Conservation (phyloP, 2,329 filamentous ascomycete species). For the Biscogniauxia mediterranea region DNA sequence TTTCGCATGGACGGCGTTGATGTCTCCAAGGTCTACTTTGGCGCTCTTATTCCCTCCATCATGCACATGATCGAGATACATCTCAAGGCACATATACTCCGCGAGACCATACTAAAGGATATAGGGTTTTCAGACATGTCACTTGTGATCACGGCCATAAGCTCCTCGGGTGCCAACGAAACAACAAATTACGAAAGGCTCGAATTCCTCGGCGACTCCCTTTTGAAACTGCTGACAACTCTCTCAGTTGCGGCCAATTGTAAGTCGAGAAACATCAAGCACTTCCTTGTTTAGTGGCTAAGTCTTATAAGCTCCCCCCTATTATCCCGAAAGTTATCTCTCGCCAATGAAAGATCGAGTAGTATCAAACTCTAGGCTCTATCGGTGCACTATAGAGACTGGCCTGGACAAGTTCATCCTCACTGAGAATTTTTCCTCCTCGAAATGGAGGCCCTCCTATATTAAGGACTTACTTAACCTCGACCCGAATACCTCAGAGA, state of each 20-base stretch:
- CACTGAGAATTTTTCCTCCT: slow-evolving; percentile 62
- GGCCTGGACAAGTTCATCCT: slow-evolving; percentile 75
- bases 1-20: slow-evolving; percentile 51
- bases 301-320: slow-evolving; percentile 53
- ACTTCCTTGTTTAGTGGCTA: slow-evolving; percentile 6
- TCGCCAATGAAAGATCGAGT: slow-evolving; percentile 65
- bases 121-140: slow-evolving; percentile 53
- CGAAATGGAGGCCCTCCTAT: slow-evolving; percentile 71
- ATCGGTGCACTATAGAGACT: slow-evolving; percentile 57
- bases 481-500: slow-evolving; percentile 3
- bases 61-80: slow-evolving; percentile 65
- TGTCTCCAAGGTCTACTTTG: slow-evolving; percentile 45
- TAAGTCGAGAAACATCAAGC: slow-evolving; percentile 32
- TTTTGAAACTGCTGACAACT: slow-evolving; percentile 73
- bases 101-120: slow-evolving; percentile 49
- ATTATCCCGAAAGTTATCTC: slow-evolving; percentile 76
- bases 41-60: slow-evolving; percentile 69
- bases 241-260: slow-evolving; percentile 59
- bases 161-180: slow-evolving; percentile 59
- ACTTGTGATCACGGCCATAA: slow-evolving; percentile 68
- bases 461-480: slow-evolving; percentile 40
- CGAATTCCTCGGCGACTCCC: slow-evolving; percentile 82
- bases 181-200: slow-evolving; percentile 73
- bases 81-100: slow-evolving; percentile 61
- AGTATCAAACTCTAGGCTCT: slow-evolving; percentile 74